Percentiles rank a stretch among this genome's conserved stretches.
phyloP scores from a whole-genome alignment of 768 basidiomycete species.

The Dentipellis sp. region DNA sequence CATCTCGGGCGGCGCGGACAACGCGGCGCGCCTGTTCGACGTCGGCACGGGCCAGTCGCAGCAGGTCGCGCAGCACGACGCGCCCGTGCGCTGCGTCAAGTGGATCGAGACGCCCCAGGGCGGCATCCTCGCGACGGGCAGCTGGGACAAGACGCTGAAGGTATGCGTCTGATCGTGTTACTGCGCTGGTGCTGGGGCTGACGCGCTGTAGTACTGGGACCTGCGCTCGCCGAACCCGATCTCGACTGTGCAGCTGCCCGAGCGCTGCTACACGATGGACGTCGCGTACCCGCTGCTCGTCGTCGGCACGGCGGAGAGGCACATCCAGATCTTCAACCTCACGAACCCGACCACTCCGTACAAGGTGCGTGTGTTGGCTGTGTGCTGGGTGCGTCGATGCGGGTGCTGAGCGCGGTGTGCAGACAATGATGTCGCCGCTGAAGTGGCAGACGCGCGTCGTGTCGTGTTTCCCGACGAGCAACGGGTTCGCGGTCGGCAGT shows the following conservation, averaged over 20 bases:
- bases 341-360: conserved; percentile 70
- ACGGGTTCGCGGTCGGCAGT: conserved; percentile 79
- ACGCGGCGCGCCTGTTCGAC: conserved; percentile 91
- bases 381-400: neutral
- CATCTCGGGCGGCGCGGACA: conserved; percentile 91
- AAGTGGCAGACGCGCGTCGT: conserved; percentile 92
- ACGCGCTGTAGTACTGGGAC: conserved; percentile 77
- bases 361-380: conserved; percentile 38
- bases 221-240: conserved; percentile 68
- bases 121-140: conserved; percentile 82
- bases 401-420: neutral
- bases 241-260: conserved; percentile 74
- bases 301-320: conserved; percentile 87
- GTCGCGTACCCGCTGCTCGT: conserved; percentile 78
- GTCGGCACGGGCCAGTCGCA: conserved; percentile 69
- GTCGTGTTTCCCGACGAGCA: conserved; percentile 71
- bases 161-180: conserved; percentile 31
- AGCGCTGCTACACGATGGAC: conserved; percentile 85
- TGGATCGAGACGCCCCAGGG: conserved; percentile 72
- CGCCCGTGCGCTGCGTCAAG: conserved; percentile 72
- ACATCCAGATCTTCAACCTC: conserved; percentile 85
- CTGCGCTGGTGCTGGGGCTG: neutral
- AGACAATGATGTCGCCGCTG: conserved; percentile 79
- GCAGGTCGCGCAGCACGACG: conserved; percentile 89
- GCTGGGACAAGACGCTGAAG: conserved; percentile 97